Percentiles rank a stretch among this genome's conserved stretches.
Conservation (phyloP, 2,329 filamentous ascomycete genomes). For the Fusarium tanahbumbuense region DNA sequence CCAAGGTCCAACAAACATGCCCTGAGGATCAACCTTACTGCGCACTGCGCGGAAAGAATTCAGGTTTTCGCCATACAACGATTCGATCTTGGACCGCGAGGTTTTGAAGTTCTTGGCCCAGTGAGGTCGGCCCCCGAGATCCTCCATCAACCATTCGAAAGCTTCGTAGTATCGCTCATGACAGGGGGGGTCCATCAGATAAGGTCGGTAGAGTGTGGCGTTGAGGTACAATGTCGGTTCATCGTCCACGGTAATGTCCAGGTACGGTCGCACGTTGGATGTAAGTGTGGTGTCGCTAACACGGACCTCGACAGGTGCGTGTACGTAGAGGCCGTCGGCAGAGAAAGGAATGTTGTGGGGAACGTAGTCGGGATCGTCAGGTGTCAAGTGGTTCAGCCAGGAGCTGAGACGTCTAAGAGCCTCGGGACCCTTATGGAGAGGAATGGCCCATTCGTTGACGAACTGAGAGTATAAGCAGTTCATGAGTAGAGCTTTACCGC, state of each 20-base stretch:
- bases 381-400: slow-evolving; percentile 77
- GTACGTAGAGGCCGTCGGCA: slow-evolving; percentile 82
- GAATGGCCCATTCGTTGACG: slow-evolving; percentile 98
- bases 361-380: slow-evolving; percentile 73
- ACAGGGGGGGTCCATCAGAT: slow-evolving; percentile 81
- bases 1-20: slow-evolving; percentile 93
- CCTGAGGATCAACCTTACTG: slow-evolving; percentile 78
- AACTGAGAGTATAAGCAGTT: slow-evolving; percentile 99
- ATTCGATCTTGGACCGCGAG: slow-evolving; percentile 69
- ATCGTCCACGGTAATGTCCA: slow-evolving; percentile 77
- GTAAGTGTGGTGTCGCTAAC: slow-evolving; percentile 74
- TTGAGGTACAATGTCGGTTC: slow-evolving; percentile 89
- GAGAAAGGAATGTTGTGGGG: slow-evolving; percentile 80
- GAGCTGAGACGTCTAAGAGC: slow-evolving; percentile 83
- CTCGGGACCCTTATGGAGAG: slow-evolving; percentile 86
- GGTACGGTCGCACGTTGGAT: slow-evolving; percentile 55
- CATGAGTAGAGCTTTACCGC: slow-evolving; percentile 86
- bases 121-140: slow-evolving; percentile 83
- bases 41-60: slow-evolving; percentile 75
- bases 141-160: slow-evolving; percentile 91
- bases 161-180: slow-evolving; percentile 83
- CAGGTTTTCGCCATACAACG: slow-evolving; percentile 77
- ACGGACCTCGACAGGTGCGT: slow-evolving; percentile 93
- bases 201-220: slow-evolving; percentile 88
- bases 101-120: slow-evolving; percentile 92